phyloP scores from a whole-genome alignment of 1,284 basidiomycete species.

The Schizophyllum amplum region DNA sequence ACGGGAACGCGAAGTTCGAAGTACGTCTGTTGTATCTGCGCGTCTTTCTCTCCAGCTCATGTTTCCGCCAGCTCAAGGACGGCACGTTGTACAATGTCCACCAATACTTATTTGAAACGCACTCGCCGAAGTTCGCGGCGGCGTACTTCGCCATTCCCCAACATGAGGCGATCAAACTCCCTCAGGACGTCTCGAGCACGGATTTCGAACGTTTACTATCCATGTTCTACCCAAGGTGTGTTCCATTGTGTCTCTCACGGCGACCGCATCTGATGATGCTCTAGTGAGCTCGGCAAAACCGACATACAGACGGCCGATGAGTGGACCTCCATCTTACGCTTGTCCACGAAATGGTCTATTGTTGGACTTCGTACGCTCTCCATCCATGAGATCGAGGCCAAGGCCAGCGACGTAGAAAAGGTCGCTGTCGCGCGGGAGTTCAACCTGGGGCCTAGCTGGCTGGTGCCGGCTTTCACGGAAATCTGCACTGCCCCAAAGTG shows the following conservation, averaged over 20 bases:
- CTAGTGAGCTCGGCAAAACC: conserved; percentile 22
- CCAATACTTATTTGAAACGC: conserved; percentile 21
- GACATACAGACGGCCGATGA: conserved; percentile 24
- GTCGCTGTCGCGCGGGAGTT: conserved; percentile 25
- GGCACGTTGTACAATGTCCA: conserved; percentile 21
- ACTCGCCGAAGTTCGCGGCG: conserved; percentile 22
- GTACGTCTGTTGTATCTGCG: background rate
- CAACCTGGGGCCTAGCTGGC: conserved; percentile 22
- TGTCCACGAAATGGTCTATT: conserved; percentile 26
- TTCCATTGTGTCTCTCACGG: no score
- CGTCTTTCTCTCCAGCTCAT: background rate
- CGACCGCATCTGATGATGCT: no score
- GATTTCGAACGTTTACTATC: conserved; percentile 26
- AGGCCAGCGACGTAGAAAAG: conserved; percentile 22
- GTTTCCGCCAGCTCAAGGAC: conserved; percentile 16
- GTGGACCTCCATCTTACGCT: conserved; percentile 30
- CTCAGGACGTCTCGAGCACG: conserved; percentile 8
- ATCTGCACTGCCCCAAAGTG: conserved; percentile 18
- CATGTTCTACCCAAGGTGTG: no score
- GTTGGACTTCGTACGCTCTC: conserved; percentile 24
- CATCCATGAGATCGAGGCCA: conserved; percentile 20
- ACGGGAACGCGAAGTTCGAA: background rate
- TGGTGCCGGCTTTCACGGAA: conserved; percentile 26
- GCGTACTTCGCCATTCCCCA: conserved; percentile 9
- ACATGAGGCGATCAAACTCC: conserved; percentile 10